Conservation (phyloP, 345 rosid species). For the Leavenworthia alabamica region DNA sequence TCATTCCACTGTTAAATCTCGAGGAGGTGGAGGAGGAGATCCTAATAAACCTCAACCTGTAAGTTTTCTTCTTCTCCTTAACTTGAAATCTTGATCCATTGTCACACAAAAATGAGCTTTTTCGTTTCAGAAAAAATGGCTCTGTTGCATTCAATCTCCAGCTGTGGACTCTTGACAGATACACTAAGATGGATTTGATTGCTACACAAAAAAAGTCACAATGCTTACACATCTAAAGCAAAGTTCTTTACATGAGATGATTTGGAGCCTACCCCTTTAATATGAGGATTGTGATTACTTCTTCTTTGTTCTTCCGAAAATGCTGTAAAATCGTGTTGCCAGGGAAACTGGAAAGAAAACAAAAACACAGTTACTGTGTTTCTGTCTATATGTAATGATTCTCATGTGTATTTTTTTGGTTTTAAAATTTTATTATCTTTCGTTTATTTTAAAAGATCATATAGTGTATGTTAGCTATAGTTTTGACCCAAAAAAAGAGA, state of each 20-base stretch:
- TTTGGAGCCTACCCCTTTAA: no score
- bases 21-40: constrained; percentile 49
- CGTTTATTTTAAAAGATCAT: no score
- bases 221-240: constrained; percentile 26
- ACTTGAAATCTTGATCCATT: neutral
- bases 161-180: constrained; percentile 56
- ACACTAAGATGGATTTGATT: no score
- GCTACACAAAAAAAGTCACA: constrained; percentile 28
- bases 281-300: constrained; percentile 33
- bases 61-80: constrained; percentile 32
- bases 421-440: neutral
- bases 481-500: no score
- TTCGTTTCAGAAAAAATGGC: constrained; percentile 85
- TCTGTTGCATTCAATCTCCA: constrained; percentile 76
- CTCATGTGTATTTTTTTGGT: neutral
- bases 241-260: constrained; percentile 30
- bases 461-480: no score
- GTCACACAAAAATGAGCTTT: no score
- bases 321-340: no score
- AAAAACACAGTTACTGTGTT: constrained; percentile 29
- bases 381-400: constrained; percentile 29
- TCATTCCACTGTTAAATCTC: constrained; percentile 41
- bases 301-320: constrained; percentile 44
- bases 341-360: no score
- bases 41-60: constrained; percentile 70